A percentile compares a stretch with the other conserved stretches of the same genome.
These are phyloP conservation scores for Phytophthora pisi DNA, from an alignment of 352 stramenopile genomes.

Conservation along the genomic window DNA sequence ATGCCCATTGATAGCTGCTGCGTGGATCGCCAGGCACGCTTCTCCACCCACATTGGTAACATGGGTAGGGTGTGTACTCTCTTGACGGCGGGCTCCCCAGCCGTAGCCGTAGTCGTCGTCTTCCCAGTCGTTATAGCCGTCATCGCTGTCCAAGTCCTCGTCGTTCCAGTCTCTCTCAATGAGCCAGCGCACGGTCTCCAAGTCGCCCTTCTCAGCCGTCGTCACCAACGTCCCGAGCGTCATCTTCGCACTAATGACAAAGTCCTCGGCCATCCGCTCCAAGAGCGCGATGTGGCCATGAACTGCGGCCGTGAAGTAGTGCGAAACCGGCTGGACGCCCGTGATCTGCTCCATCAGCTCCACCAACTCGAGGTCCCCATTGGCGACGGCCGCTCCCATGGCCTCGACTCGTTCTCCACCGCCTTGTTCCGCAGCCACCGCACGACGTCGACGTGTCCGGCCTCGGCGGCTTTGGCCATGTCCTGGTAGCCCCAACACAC, in stretches of 20 bases:
- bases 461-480: slow-evolving; percentile 1
- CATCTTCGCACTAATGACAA: background rate
- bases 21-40: slow-evolving; percentile 23
- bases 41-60: slow-evolving; percentile 13
- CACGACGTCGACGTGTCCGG: background rate
- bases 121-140: background rate
- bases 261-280: background rate
- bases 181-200: slow-evolving; percentile 1
- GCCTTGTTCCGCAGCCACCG: slow-evolving; percentile 1
- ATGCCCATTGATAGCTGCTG: slow-evolving; percentile 19
- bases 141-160: background rate
- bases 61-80: slow-evolving; percentile 1
- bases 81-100: background rate
- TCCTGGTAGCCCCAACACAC: background rate
- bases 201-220: background rate
- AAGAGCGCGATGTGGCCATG: slow-evolving; percentile 1
- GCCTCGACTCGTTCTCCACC: background rate
- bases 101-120: background rate
- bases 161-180: slow-evolving; percentile 12
- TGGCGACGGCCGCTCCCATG: background rate
- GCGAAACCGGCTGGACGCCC: background rate
- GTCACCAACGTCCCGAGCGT: background rate
- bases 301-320: background rate
- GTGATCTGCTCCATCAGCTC: background rate
- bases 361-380: background rate